Evolutionary conservation across 495 filamentous ascomycete genomes (phyloP), one percentile per base, ranked within the genome.

Genomic region (Talaromyces borbonicus): DNA sequence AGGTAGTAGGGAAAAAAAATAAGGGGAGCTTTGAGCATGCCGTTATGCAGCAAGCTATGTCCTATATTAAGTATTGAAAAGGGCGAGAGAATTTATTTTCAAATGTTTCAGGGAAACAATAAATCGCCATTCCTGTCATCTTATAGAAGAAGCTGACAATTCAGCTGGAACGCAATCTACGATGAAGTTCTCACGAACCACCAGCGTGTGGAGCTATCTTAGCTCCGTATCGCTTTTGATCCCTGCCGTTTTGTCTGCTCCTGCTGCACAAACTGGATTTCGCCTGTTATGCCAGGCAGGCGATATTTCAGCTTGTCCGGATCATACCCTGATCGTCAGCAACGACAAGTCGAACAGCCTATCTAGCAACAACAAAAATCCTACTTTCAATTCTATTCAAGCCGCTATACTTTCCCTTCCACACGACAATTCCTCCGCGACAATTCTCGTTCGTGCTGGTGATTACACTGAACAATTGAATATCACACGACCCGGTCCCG

Each of bases 401-500:
- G 56, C 58, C 22, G 78, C 78, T 40, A 70, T 80, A 20, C 53
- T 62, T 41, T 74, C 75, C 26, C 60, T 80, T 6, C 74, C 74
- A 3, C 61, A 73, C 39, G 70, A 75, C 52, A 67, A 61, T 26
- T 61, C 60, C 29, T 53, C 68, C 2, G 61, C 69, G 45, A 69
- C 67, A 8, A 78, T 80, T 53, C 67, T 80, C 27, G 71, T 80
- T 48, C 62, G 68, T 1, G 61, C 69, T 5, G 76, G 77, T 11
- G 60, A 60, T 41, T 81, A 81, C 53, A 71, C 63, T 9, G 77
- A 80, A 51, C 77, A 80, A 58, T 52, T 80, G 33, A 81, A 80
- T 52, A 61, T 79, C 47, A 80, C 76, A 26, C 74, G 77, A 14
- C 54, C 69, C 14, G 75, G 72, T 0, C 74, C 78, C 4, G 56